Percentiles rank a stretch among this genome's conserved stretches.
These are phyloP conservation scores for Pestalotiopsis sp. DNA, from an alignment of 2,329 filamentous ascomycete genomes.

Conservation along the genomic window DNA sequence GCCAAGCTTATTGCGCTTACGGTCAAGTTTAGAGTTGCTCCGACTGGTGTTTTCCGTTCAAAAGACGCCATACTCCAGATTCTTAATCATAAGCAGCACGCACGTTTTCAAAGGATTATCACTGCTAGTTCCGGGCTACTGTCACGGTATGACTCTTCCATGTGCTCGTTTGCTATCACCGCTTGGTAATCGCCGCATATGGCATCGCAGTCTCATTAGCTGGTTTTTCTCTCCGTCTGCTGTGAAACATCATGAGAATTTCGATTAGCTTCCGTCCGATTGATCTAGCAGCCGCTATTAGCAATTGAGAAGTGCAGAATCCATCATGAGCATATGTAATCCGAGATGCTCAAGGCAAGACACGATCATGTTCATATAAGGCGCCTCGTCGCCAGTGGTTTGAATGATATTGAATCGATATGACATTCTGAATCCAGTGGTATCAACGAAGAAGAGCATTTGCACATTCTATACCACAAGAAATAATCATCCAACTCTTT, in stretches of 20 bases:
- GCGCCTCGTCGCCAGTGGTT: background rate
- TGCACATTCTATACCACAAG: background rate
- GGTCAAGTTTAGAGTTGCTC: background rate
- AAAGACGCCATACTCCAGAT: background rate
- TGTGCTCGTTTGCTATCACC: background rate
- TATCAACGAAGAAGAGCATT: background rate
- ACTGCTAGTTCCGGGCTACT: background rate
- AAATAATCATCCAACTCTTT: background rate
- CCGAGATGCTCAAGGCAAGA: background rate
- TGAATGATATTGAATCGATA: background rate
- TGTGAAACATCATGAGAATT: background rate
- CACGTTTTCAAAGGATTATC: background rate
- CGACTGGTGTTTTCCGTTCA: background rate
- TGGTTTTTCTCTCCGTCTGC: background rate
- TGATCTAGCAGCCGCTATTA: background rate
- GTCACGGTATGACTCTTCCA: constrained; percentile 1
- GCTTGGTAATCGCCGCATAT: constrained; percentile 7
- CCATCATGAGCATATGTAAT: background rate
- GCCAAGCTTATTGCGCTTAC: background rate
- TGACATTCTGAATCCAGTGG: background rate
- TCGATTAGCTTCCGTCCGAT: background rate
- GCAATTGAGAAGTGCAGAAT: background rate
- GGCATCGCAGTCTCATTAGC: background rate
- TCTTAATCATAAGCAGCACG: background rate
- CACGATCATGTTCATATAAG: constrained; percentile 1